Base-by-base conservation (phyloP, 225 moss, liverwort and hornwort genomes). In the Climacium dendroides region DNA sequence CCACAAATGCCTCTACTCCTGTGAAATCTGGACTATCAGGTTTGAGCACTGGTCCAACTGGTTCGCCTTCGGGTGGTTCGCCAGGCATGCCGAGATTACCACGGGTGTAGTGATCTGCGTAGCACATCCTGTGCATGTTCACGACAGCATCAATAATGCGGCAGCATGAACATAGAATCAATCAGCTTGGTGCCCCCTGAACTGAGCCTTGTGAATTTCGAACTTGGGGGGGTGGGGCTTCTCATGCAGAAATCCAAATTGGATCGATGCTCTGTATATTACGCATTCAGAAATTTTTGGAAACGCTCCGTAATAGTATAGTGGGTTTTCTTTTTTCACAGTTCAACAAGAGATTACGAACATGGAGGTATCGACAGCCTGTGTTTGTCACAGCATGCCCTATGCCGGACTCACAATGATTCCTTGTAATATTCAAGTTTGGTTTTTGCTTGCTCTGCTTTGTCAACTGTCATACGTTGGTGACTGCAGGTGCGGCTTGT, bases 81-180 rank as follows among this genome's bases (percentile, higher is more conserved):
- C 85, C 89, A 41, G 94, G 92, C 37, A 87, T 94, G 86, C 92
- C 92, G 61, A 91, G 94, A 73, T 89, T 94, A 75, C 91, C 94
- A 59, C 90, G 94, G 59, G 94, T 90, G 76, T 93, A 92, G 82
- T 65, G 52, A 24, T 24, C 32, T 74, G 74, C 72, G 22, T 61
- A 34, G 67, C 76, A 55, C 58, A 34, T 34, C 57, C 13, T 78
- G 85, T 70, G 80, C 85, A 17, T 57, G 37, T 57, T 57, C 37
- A 78, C 57, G 39, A 39, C 78, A 78, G 78, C 78, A 57, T 77
- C 55, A 28, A 57, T 78, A 11, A 39, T 57, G 69, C 74, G 69
- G 45, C 64, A 37, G 39, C 71, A 15, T 79, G 79, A 87, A 80
- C 83, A 30, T 78, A 62, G 41, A 41, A 87, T 80, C 85, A 50